These are phyloP conservation scores for Zelopaecilomyces penicillatus DNA, from an alignment of 2,329 filamentous ascomycete species.

Conservation along the genomic window DNA sequence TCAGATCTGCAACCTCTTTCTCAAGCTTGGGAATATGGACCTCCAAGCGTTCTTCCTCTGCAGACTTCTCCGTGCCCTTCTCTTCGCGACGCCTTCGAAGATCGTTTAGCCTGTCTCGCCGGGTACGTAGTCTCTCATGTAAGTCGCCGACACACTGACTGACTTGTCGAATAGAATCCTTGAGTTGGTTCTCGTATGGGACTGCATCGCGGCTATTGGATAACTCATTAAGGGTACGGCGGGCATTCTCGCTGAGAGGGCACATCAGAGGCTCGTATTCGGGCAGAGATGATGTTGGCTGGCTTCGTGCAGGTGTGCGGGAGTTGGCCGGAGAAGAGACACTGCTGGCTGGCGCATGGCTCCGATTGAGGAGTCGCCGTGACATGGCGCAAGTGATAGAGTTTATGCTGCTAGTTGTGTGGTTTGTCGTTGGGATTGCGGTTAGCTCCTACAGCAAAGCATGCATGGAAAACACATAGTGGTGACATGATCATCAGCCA, in stretches of 20 bases:
- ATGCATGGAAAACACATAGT: too few species aligned
- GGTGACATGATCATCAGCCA: too few species aligned
- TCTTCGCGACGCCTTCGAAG: slow-evolving; percentile 27
- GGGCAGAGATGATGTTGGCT: slow-evolving; percentile 25
- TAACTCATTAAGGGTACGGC: slow-evolving; percentile 34
- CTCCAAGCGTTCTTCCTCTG: slow-evolving; percentile 30
- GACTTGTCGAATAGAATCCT: slow-evolving; percentile 34
- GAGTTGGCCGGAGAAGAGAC: slow-evolving; percentile 10
- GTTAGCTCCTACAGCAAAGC: too few species aligned
- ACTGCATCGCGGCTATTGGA: slow-evolving; percentile 31
- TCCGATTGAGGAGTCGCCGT: slow-evolving; percentile 23
- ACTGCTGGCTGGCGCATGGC: slow-evolving; percentile 5
- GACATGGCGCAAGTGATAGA: slow-evolving; percentile 18
- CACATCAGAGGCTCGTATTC: slow-evolving; percentile 41
- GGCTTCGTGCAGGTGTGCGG: neutral
- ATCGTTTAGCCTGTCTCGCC: slow-evolving; percentile 24
- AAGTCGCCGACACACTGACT: slow-evolving; percentile 38
- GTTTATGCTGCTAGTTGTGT: neutral
- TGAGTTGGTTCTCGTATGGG: slow-evolving; percentile 38
- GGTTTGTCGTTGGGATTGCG: too few species aligned
- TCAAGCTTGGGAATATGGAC: slow-evolving; percentile 32
- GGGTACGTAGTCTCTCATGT: slow-evolving; percentile 37
- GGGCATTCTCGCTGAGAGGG: slow-evolving; percentile 32
- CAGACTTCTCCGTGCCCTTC: slow-evolving; percentile 25
- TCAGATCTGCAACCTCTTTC: slow-evolving; percentile 32